Evolutionary conservation across 176 grass and related monocot species (phyloP).

Genomic region (Oryza australiensis): DNA sequence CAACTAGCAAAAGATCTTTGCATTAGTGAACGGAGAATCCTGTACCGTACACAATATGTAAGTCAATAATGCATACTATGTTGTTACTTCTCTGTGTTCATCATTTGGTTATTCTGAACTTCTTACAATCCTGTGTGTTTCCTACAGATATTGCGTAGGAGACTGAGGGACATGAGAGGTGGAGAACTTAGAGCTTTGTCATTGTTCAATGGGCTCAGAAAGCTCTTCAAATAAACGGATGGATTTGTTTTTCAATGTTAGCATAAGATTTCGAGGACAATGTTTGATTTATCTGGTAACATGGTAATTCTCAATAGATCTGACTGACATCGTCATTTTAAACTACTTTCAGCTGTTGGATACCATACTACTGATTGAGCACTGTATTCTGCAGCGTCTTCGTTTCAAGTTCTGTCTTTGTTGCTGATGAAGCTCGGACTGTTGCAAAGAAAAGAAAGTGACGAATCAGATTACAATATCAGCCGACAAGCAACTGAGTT

Average conservation of each 20-base stretch:
- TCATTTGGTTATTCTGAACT: not conserved
- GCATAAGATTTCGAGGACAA: not conserved
- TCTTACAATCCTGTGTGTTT: not conserved
- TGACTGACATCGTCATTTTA: too few relatives aligned
- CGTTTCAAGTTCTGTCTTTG: not conserved
- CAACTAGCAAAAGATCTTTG: conserved; percentile 85
- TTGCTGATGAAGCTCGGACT: not conserved
- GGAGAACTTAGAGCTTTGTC: conserved; percentile 89
- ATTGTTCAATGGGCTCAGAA: conserved; percentile 80
- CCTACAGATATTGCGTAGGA: conserved; percentile 77
- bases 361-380: not conserved
- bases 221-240: conserved; percentile 68
- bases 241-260: not conserved
- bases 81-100: not conserved
- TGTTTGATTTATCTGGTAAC: not conserved
- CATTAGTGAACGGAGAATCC: conserved; percentile 84
- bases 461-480: conserved; percentile 1
- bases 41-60: conserved; percentile 92
- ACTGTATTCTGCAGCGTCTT: not conserved
- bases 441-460: not conserved
- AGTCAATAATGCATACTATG: conserved; percentile 13
- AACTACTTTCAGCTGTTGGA: not conserved
- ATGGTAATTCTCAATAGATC: not conserved
- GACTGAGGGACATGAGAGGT: conserved; percentile 86
- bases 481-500: conserved; percentile 7